These are phyloP conservation scores for Byssochlamys sp. DNA, from an alignment of 2,329 filamentous ascomycete genomes.

Conservation along the genomic window DNA sequence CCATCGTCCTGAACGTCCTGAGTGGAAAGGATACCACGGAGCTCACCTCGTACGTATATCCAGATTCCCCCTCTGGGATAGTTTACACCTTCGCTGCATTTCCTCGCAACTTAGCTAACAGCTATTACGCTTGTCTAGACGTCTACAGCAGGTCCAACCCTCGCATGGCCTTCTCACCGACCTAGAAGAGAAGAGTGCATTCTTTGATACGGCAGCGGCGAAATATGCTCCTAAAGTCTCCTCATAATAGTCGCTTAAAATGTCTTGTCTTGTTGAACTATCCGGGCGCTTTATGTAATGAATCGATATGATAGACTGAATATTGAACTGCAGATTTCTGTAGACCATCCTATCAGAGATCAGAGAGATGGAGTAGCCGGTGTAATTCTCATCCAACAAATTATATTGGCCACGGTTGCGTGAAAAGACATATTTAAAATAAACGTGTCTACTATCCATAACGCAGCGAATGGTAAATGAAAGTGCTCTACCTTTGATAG, in stretches of 20 bases:
- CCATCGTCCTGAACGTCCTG: constrained; percentile 68
- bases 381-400: not conserved
- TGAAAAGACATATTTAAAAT: not conserved
- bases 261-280: not conserved
- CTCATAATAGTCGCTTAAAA: not conserved
- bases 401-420: not conserved
- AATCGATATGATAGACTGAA: not conserved
- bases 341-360: not conserved
- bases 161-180: constrained; percentile 64
- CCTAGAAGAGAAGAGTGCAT: constrained; percentile 70
- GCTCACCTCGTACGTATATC: constrained; percentile 47
- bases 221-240: constrained; percentile 78
- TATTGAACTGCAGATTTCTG: not conserved
- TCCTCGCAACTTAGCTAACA: not conserved
- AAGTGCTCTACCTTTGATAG: not conserved
- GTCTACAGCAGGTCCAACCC: constrained; percentile 46
- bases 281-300: not conserved
- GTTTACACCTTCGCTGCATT: not conserved
- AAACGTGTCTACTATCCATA: not conserved
- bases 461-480: not conserved
- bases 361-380: not conserved
- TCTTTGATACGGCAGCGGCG: constrained; percentile 74
- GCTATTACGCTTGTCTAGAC: constrained; percentile 12
- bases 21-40: constrained; percentile 61
- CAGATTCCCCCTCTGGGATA: not conserved